A percentile compares a stretch with the other conserved stretches of the same genome.
Evolutionary conservation across 768 basidiomycete species (phyloP).

Genomic region (Exidia glandulosa): DNA sequence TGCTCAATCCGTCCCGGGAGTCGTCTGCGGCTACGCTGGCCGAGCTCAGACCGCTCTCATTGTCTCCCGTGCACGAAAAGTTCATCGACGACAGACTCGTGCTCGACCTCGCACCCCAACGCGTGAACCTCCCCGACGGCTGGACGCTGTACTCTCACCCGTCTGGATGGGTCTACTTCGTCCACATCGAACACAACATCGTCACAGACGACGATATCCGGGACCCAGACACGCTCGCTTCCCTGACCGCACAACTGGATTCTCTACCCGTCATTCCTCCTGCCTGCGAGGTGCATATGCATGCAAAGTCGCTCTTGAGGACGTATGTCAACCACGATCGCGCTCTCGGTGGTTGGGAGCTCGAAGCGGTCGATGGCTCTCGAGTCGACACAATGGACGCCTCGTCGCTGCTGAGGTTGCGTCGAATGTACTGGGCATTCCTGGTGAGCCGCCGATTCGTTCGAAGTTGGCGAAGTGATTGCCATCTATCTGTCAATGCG

Average conservation of each 20-base stretch:
- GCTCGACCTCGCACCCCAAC: not conserved
- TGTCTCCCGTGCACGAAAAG: not conserved
- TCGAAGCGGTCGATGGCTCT: constrained; percentile 13
- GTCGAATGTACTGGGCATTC: constrained; percentile 43
- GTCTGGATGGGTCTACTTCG: constrained; percentile 44
- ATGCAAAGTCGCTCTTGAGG: constrained; percentile 20
- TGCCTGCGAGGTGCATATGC: constrained; percentile 34
- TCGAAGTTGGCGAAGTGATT: too few relatives aligned
- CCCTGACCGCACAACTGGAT: constrained; percentile 21
- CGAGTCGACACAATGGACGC: not conserved
- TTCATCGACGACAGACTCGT: not conserved
- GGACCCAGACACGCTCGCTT: constrained; percentile 21
- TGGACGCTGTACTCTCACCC: constrained; percentile 35
- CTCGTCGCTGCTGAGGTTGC: constrained; percentile 29
- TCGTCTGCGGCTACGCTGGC: not conserved
- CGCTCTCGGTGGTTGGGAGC: constrained; percentile 33
- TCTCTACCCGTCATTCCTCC: constrained; percentile 22
- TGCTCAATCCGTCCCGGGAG: not conserved
- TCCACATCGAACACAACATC: constrained; percentile 26
- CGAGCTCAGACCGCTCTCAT: not conserved
- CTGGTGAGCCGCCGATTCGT: constrained; percentile 10
- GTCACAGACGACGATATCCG: constrained; percentile 43
- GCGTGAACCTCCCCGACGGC: constrained; percentile 7
- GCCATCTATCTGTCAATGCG: too few relatives aligned
- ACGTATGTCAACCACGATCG: constrained; percentile 36